These are phyloP conservation scores for Amanita thiersii DNA, from an alignment of 768 basidiomycete genomes.

Conservation along the genomic window DNA sequence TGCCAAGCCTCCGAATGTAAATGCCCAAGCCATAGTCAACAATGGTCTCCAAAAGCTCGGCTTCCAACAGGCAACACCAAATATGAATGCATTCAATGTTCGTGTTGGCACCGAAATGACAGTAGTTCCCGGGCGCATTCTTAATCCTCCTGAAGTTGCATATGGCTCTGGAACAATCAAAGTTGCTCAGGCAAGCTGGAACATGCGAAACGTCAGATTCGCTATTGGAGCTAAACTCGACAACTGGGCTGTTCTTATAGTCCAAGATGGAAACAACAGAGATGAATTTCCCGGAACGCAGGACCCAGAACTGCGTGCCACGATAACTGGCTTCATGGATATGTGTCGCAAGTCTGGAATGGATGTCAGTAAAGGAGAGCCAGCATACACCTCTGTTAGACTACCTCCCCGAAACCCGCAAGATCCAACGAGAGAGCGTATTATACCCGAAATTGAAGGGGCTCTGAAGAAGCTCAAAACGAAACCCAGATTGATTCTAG, in stretches of 20 bases:
- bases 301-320: conserved; percentile 44
- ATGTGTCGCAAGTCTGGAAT: conserved; percentile 68
- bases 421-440: conserved; percentile 46
- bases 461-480: conserved; percentile 30
- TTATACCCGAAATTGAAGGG: conserved; percentile 37
- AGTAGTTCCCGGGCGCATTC: conserved; percentile 61
- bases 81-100: conserved; percentile 54
- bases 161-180: conserved; percentile 42
- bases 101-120: conserved; percentile 55
- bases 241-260: conserved; percentile 64
- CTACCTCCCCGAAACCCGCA: conserved; percentile 43
- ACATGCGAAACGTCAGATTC: conserved; percentile 61
- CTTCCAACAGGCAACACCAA: conserved; percentile 28
- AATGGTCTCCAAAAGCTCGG: conserved; percentile 60
- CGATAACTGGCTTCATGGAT: conserved; percentile 43
- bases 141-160: conserved; percentile 49
- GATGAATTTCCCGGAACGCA: conserved; percentile 49
- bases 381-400: conserved; percentile 28
- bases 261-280: conserved; percentile 46
- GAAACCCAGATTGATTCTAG: conserved; percentile 52
- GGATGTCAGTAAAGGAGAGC: conserved; percentile 29
- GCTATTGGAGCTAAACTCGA: conserved; percentile 43
- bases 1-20: conserved; percentile 63
- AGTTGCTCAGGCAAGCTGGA: conserved; percentile 71
- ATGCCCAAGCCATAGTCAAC: conserved; percentile 52